A percentile compares a stretch with the other conserved stretches of the same genome.
Conservation (phyloP, 164 flowering plant species). For the Taxillus chinensis region DNA sequence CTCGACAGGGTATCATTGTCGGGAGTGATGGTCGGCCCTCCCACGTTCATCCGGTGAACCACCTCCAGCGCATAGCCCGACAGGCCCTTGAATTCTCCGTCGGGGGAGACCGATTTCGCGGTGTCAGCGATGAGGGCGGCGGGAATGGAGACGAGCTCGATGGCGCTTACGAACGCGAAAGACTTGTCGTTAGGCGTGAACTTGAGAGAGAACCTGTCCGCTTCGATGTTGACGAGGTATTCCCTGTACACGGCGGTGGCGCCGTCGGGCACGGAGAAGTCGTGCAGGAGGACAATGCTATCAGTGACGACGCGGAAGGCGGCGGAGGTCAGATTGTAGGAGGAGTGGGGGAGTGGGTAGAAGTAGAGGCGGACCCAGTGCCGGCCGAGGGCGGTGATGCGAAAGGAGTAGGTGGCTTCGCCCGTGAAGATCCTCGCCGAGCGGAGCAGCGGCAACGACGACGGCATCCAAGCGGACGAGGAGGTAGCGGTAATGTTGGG, state of each 20-base stretch:
- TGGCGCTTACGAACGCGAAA: conserved; percentile 63
- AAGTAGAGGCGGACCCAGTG: conserved; percentile 76
- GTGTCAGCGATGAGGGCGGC: conserved; percentile 42
- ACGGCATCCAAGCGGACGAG: conserved; percentile 10
- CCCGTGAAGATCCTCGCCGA: conserved; percentile 47
- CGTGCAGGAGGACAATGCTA: conserved; percentile 47
- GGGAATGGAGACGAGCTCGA: conserved; percentile 70
- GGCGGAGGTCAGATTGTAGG: conserved; percentile 37
- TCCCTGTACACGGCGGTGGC: conserved; percentile 42
- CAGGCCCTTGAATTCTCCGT: conserved; percentile 37
- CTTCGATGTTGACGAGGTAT: conserved; percentile 42
- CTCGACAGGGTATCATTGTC: conserved; percentile 58
- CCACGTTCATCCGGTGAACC: conserved; percentile 55
- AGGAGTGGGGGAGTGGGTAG: conserved; percentile 43
- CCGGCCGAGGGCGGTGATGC: conserved; percentile 34
- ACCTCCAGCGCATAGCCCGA: conserved; percentile 37
- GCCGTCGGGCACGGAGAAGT: conserved; percentile 30
- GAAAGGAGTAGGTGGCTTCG: conserved; percentile 44
- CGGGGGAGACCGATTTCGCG: conserved; percentile 34
- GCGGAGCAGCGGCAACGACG: conserved; percentile 26
- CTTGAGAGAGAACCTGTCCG: conserved; percentile 35
- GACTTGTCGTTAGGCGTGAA: conserved; percentile 56
- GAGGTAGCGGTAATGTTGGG: conserved; percentile 12
- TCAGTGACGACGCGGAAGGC: conserved; percentile 54
- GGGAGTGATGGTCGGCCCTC: conserved; percentile 45